A percentile compares a stretch with the other conserved stretches of the same genome.
These are phyloP conservation scores for Ophiostoma fasciatum DNA, from an alignment of 2,329 filamentous ascomycete species.

Conservation along the genomic window DNA sequence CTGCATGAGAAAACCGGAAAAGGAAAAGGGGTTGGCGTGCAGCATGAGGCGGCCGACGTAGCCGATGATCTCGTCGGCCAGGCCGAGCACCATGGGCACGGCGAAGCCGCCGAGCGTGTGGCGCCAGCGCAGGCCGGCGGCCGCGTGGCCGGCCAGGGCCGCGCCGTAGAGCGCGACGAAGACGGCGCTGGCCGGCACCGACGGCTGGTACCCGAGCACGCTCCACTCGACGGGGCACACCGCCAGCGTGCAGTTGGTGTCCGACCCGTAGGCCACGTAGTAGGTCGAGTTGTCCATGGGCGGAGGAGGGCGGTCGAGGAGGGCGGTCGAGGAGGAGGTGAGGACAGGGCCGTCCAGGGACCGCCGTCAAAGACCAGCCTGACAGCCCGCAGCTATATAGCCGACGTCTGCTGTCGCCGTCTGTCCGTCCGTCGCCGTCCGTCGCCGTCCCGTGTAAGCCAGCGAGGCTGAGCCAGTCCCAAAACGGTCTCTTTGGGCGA, in stretches of 20 bases:
- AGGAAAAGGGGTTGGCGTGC: slow-evolving; percentile 41
- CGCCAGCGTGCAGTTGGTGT: slow-evolving; percentile 33
- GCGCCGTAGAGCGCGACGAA: slow-evolving; percentile 31
- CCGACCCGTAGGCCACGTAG: slow-evolving; percentile 26
- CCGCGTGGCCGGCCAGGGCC: slow-evolving; percentile 29
- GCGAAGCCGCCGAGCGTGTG: slow-evolving; percentile 29
- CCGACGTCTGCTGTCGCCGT: too few species aligned
- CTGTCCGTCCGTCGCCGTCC: too few species aligned
- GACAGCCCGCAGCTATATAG: too few species aligned
- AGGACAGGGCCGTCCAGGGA: too few species aligned
- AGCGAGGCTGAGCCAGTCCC: too few species aligned
- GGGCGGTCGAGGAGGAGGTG: not conserved
- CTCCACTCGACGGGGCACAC: slow-evolving; percentile 30
- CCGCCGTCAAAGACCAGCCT: too few species aligned
- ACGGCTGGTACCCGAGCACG: slow-evolving; percentile 32
- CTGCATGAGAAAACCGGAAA: slow-evolving; percentile 49
- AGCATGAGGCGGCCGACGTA: slow-evolving; percentile 46
- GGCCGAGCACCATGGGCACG: slow-evolving; percentile 39
- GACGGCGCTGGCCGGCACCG: slow-evolving; percentile 24
- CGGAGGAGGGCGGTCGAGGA: slow-evolving; percentile 4
- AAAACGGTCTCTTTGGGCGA: too few species aligned
- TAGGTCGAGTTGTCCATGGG: not conserved
- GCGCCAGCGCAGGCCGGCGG: slow-evolving; percentile 31
- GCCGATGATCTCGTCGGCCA: slow-evolving; percentile 42
- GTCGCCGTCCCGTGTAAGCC: too few species aligned